A percentile compares a stretch with the other conserved stretches of the same genome.
Evolutionary conservation across 2,329 filamentous ascomycete genomes (phyloP).

Genomic region (Calonectria pauciramosa): DNA sequence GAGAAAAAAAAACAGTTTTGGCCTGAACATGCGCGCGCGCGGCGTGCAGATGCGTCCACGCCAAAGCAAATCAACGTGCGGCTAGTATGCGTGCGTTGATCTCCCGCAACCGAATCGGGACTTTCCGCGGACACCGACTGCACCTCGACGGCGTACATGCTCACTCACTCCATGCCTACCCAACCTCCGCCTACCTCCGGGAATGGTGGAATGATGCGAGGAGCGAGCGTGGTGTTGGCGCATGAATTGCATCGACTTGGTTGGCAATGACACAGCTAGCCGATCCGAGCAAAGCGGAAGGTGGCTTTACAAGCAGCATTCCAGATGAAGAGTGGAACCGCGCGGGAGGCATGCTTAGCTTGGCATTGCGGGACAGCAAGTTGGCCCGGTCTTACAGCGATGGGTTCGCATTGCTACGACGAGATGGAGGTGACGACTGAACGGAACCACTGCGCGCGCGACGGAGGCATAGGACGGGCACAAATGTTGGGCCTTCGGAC

Average conservation of each 20-base stretch:
- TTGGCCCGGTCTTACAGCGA: constrained; percentile 29
- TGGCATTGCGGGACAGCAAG: constrained; percentile 1
- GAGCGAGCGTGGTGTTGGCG: neutral
- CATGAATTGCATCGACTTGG: neutral
- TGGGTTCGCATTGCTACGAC: constrained; percentile 25
- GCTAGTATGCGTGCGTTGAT: constrained; percentile 38
- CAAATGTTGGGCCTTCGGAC: constrained; percentile 27
- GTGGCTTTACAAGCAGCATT: constrained; percentile 8
- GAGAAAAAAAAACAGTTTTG: constrained; percentile 34
- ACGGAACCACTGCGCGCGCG: constrained; percentile 28
- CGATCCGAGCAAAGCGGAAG: constrained; percentile 8
- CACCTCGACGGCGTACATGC: constrained; percentile 30
- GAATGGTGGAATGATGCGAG: constrained; percentile 23
- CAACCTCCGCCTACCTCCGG: constrained; percentile 27
- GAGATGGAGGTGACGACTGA: constrained; percentile 34
- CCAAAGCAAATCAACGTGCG: constrained; percentile 40
- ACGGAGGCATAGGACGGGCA: constrained; percentile 23
- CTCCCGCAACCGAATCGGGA: constrained; percentile 41
- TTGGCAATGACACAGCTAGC: neutral
- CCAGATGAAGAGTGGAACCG: neutral
- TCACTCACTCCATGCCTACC: constrained; percentile 24
- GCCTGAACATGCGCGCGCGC: constrained; percentile 33
- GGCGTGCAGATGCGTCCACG: constrained; percentile 39
- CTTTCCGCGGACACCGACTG: constrained; percentile 32
- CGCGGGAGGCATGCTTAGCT: constrained; percentile 8